Evolutionary conservation across 768 basidiomycete genomes (phyloP).

Genomic region (Sarcodon sp.): DNA sequence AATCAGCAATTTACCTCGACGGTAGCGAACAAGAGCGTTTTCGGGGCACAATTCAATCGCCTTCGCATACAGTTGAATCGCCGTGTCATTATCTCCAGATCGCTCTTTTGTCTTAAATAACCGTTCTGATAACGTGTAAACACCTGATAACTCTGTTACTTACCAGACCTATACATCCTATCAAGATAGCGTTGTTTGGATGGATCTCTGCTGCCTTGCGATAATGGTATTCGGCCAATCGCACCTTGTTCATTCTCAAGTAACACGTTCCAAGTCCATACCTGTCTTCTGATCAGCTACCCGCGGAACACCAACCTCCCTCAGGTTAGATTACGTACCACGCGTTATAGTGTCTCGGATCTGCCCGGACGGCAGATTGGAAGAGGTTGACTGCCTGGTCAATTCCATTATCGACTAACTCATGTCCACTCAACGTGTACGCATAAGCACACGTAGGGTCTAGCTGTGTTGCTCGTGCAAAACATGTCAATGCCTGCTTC

Average conservation of each 20-base stretch:
- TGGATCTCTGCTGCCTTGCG: constrained; percentile 86
- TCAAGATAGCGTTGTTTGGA: constrained; percentile 87
- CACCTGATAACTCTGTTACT: constrained; percentile 19
- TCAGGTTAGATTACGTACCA: constrained; percentile 48
- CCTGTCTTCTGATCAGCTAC: constrained; percentile 33
- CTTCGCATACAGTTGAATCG: constrained; percentile 68
- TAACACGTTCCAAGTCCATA: constrained; percentile 98
- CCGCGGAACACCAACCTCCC: constrained; percentile 1
- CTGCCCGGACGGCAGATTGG: constrained; percentile 81
- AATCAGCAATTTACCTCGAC: constrained; percentile 84
- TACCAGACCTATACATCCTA: constrained; percentile 95
- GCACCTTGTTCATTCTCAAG: constrained; percentile 84
- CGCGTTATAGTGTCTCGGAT: constrained; percentile 93
- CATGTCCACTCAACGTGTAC: constrained; percentile 93
- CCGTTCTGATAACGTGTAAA: constrained; percentile 4
- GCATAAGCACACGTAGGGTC: constrained; percentile 91
- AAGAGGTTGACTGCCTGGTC: constrained; percentile 89
- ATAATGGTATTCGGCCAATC: constrained; percentile 94
- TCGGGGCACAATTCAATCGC: constrained; percentile 73
- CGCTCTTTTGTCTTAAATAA: constrained; percentile 69
- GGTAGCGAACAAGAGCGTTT: constrained; percentile 90
- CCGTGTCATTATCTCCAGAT: constrained; percentile 62
- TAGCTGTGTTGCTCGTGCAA: constrained; percentile 81
- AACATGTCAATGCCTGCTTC: constrained; percentile 86
- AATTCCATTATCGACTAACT: constrained; percentile 91